Evolutionary conservation across 495 filamentous ascomycete species (phyloP).

Genomic region (Penicillium desertorum): DNA sequence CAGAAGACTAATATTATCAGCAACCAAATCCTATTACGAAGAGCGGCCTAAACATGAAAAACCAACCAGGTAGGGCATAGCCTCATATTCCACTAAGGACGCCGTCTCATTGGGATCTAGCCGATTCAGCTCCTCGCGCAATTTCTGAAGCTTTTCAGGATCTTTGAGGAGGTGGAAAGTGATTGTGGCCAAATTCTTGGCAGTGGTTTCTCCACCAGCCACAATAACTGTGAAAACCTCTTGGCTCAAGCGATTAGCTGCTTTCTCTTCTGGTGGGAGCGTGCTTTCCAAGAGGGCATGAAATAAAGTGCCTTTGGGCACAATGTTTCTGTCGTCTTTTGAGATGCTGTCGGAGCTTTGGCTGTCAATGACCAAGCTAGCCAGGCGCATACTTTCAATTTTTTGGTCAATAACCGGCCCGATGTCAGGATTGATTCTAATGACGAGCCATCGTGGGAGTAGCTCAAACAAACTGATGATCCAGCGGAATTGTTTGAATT

Average conservation of each 20-base stretch:
- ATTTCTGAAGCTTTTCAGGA: slow-evolving; percentile 29
- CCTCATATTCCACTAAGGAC: slow-evolving; percentile 31
- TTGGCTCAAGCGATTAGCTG: slow-evolving; percentile 32
- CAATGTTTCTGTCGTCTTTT: neutral
- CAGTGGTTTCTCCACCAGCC: slow-evolving; percentile 50
- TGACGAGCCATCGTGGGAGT: slow-evolving; percentile 24
- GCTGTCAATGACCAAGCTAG: slow-evolving; percentile 18
- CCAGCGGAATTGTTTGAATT: slow-evolving; percentile 32
- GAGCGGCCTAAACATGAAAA: neutral
- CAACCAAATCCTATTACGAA: neutral
- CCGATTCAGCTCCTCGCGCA: slow-evolving; percentile 31
- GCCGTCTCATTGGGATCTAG: slow-evolving; percentile 25
- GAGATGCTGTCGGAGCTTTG: neutral
- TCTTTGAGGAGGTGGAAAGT: slow-evolving; percentile 44
- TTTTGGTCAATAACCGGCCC: slow-evolving; percentile 24
- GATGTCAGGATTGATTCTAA: slow-evolving; percentile 28
- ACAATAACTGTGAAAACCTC: slow-evolving; percentile 46
- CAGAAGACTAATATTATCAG: slow-evolving; percentile 22
- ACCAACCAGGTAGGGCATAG: slow-evolving; percentile 37
- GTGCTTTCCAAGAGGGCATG: slow-evolving; percentile 40
- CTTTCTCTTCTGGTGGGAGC: slow-evolving; percentile 39
- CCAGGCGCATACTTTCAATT: slow-evolving; percentile 15
- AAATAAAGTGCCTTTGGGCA: slow-evolving; percentile 40
- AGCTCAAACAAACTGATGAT: slow-evolving; percentile 24
- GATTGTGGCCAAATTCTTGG: slow-evolving; percentile 35